A percentile compares a stretch with the other conserved stretches of the same genome.
Conservation (phyloP, 495 filamentous ascomycete species). For the Pyrenula aspistea region DNA sequence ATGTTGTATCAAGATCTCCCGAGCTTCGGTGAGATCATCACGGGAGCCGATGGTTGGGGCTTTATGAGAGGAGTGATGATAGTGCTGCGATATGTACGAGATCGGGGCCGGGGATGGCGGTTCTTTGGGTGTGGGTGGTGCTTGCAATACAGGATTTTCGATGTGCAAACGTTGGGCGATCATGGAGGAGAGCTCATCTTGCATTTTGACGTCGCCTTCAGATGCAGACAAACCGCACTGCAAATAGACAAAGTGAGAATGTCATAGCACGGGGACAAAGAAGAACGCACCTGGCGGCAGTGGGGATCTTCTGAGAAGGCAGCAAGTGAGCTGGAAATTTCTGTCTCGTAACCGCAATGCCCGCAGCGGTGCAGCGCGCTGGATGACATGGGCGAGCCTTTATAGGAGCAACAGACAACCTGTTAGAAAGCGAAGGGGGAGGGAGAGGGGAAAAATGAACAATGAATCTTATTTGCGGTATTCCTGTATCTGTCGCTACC, state of each 20-base stretch:
- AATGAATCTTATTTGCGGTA: conserved; percentile 10
- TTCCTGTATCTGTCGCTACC: conserved; percentile 3
- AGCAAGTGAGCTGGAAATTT: conserved; percentile 10
- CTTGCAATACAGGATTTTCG: conserved; percentile 15
- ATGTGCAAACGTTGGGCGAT: conserved; percentile 51
- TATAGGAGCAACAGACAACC: conserved; percentile 1
- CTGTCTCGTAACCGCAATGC: conserved; percentile 23
- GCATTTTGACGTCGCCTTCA: conserved; percentile 33
- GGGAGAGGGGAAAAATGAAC: neutral
- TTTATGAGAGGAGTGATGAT: conserved; percentile 57
- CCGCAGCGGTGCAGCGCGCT: conserved; percentile 24
- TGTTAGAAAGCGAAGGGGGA: conserved; percentile 4
- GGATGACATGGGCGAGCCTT: conserved; percentile 16
- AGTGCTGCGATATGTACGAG: conserved; percentile 62
- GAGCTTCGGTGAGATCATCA: conserved; percentile 11
- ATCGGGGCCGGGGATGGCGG: conserved; percentile 19
- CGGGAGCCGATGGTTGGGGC: conserved; percentile 25
- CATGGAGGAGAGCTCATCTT: conserved; percentile 57
- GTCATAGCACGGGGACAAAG: conserved; percentile 25
- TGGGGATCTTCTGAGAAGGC: conserved; percentile 1
- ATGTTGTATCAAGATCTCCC: conserved; percentile 30
- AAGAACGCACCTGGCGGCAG: conserved; percentile 9
- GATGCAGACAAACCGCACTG: conserved; percentile 28
- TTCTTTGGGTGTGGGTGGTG: conserved; percentile 4
- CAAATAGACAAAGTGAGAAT: conserved; percentile 2